phyloP scores from a whole-genome alignment of 306 rosid species.

The Cicer pinnatifidum region DNA sequence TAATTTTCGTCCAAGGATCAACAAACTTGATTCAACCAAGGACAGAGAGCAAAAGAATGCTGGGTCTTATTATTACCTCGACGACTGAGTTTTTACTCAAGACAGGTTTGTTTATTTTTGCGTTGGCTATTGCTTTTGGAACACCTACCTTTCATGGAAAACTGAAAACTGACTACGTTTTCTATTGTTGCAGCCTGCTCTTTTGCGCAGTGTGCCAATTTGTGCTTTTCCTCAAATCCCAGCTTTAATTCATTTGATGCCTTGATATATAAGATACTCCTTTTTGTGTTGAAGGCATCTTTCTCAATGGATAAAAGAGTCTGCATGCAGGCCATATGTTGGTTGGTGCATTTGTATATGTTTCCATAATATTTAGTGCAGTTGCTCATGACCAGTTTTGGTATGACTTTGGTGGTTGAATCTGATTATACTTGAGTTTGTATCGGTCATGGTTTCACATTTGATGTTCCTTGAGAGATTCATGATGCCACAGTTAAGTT shows the following conservation, averaged over 20 bases:
- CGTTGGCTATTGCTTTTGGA: not conserved
- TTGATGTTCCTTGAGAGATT: conserved; percentile 33
- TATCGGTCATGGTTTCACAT: conserved; percentile 30
- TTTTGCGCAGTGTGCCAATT: conserved; percentile 29
- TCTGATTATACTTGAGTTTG: conserved; percentile 40
- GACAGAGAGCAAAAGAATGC: conserved; percentile 92
- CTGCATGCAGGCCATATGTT: conserved; percentile 42
- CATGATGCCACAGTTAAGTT: conserved; percentile 34
- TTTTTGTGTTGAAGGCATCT: conserved; percentile 38
- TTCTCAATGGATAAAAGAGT: conserved; percentile 45
- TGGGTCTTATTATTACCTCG: conserved; percentile 93
- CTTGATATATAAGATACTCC: conserved; percentile 35
- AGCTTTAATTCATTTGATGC: conserved; percentile 37
- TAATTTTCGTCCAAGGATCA: conserved; percentile 89
- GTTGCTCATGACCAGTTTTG: conserved; percentile 62
- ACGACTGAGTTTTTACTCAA: conserved; percentile 57
- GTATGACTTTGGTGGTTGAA: conserved; percentile 46
- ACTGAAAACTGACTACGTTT: conserved; percentile 14
- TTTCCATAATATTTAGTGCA: conserved; percentile 37
- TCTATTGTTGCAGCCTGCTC: conserved; percentile 47
- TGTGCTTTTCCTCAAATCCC: conserved; percentile 45
- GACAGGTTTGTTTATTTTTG: conserved; percentile 45
- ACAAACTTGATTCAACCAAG: conserved; percentile 85
- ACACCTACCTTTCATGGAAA: not conserved
- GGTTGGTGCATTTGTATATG: conserved; percentile 51